phyloP scores from a whole-genome alignment of 140 eudicot genomes.

The Bidens hawaiensis region DNA sequence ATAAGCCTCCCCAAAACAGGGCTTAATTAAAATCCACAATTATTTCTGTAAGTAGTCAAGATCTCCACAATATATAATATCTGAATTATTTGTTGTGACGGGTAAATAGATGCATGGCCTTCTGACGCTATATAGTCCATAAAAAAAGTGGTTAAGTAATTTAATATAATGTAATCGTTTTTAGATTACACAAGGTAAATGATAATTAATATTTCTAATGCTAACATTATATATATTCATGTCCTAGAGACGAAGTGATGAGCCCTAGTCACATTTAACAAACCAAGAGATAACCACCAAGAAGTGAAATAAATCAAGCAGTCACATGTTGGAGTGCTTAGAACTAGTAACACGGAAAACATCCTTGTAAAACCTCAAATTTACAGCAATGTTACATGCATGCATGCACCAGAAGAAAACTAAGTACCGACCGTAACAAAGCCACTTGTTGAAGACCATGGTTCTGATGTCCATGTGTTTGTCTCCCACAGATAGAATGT shows the following conservation, averaged over 20 bases:
- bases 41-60: neutral
- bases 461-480: slow-evolving; percentile 95
- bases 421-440: slow-evolving; percentile 84
- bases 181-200: slow-evolving; percentile 1
- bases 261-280: neutral
- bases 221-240: neutral
- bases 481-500: slow-evolving; percentile 99
- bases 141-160: too few species aligned
- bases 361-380: neutral
- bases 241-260: neutral
- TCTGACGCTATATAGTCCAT: too few species aligned
- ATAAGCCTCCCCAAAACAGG: neutral
- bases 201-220: neutral
- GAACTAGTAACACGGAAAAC: too few species aligned
- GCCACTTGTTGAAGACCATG: slow-evolving; percentile 96
- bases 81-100: neutral
- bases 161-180: too few species aligned
- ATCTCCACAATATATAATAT: neutral
- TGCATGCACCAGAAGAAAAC: slow-evolving; percentile 7
- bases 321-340: neutral
- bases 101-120: neutral
- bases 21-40: neutral
- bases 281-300: neutral
- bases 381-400: neutral
- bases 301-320: neutral